phyloP scores from a whole-genome alignment of 1,139 yeast species.

The Taphrina pruni region DNA sequence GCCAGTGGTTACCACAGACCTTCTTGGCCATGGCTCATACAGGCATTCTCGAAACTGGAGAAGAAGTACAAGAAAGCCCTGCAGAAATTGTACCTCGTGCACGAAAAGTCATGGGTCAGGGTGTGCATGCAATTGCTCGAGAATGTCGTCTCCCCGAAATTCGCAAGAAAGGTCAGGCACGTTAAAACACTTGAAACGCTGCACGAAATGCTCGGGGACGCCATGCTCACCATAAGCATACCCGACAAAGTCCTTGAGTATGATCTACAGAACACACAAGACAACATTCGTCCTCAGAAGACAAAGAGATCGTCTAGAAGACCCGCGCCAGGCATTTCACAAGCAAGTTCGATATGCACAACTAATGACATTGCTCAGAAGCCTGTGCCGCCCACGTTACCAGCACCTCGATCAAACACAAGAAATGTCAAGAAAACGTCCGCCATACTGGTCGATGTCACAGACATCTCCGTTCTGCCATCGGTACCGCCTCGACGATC shows the following conservation, averaged over 20 bases:
- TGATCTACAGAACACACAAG: conserved; percentile 51
- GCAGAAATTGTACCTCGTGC: conserved; percentile 75
- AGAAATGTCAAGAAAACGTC: background rate
- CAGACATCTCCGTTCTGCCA: background rate
- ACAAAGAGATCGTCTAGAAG: background rate
- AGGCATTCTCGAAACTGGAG: conserved; percentile 73
- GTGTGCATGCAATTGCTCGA: conserved; percentile 69
- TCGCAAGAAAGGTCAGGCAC: conserved; percentile 35
- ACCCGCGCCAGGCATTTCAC: background rate
- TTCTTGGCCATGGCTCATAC: conserved; percentile 79
- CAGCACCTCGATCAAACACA: conserved; percentile 3
- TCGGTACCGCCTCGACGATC: conserved; percentile 17
- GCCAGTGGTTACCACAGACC: conserved; percentile 53
- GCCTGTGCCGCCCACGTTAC: conserved; percentile 8
- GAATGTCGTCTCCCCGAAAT: conserved; percentile 32
- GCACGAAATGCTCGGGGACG: conserved; percentile 59
- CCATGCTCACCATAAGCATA: conserved; percentile 76
- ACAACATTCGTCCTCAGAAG: conserved; percentile 15
- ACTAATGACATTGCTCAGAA: background rate
- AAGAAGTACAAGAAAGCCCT: conserved; percentile 62
- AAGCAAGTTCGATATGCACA: background rate
- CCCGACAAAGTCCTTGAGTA: conserved; percentile 73
- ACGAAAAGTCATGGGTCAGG: conserved; percentile 88
- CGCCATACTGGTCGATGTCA: background rate
- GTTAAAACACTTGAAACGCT: conserved; percentile 67